Evolutionary conservation across 148 eudicot species (phyloP), one percentile per base, ranked within the genome.

Genomic region (Fagopyrum tataricum): DNA sequence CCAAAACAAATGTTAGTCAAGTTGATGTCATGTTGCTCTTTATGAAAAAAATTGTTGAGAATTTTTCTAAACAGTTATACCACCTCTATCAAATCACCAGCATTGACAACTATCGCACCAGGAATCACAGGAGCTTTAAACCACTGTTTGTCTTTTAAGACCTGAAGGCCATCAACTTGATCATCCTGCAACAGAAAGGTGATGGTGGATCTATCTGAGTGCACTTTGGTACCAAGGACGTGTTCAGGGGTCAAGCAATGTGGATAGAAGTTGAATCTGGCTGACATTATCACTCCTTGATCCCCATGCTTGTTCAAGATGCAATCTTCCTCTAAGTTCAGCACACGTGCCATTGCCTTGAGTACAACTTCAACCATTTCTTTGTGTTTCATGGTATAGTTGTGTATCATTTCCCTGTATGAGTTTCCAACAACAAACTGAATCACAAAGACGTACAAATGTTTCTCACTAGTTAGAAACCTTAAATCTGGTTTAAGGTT

Each of bases 21-120:
- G 8, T n/a, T 9, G n/a, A n/a, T n/a, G n/a, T n/a, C n/a, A n/a
- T n/a, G n/a, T n/a, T n/a, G n/a, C n/a, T n/a, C n/a, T n/a, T n/a
- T n/a, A n/a, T n/a, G n/a, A n/a, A n/a, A n/a, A n/a, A 41, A 37
- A 31, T 41, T 66, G 44, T 67, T 37, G 44, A 8, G 39, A 39
- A 1, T 10, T 17, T 15, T 20, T 6, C n/a, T n/a, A n/a, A n/a
- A 56, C 7, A 51, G 20, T 15, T 51, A 20, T 49, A 3, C 18
- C 79, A 83, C 91, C 87, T 88, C 87, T 14, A 78, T 18, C 67
- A 85, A 85, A 73, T 88, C 92, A 31, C 89, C 89, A 48, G 78
- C 75, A 55, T 78, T 73, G 51, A 88, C 77, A 39, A 84, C 46
- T 2, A 88, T 74, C 17, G 89, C 92, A 52, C 74, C 53, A 44